These are phyloP conservation scores for Fraxinus ornus DNA, from an alignment of 305 asterid species.

Conservation along the genomic window DNA sequence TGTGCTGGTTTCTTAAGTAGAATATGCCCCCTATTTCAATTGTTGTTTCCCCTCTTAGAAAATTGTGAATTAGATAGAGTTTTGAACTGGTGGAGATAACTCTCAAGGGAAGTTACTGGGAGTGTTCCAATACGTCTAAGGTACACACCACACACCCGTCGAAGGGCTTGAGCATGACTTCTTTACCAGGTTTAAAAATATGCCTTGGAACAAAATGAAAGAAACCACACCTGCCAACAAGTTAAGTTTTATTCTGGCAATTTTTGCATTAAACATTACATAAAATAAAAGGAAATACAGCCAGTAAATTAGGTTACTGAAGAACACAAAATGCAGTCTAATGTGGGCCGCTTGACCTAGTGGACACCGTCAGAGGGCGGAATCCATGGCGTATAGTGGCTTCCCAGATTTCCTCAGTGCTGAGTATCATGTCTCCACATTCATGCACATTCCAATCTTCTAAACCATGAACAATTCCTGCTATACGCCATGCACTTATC, in stretches of 20 bases:
- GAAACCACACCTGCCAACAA: background rate
- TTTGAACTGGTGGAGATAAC: background rate
- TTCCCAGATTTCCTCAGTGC: background rate
- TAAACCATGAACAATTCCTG: background rate
- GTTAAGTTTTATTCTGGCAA: background rate
- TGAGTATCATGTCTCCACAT: background rate
- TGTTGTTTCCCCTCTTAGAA: too few relatives aligned
- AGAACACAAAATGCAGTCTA: background rate
- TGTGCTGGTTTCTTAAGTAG: background rate
- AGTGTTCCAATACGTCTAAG: background rate
- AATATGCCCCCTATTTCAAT: background rate
- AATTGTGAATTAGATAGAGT: background rate
- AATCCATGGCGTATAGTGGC: background rate
- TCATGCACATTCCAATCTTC: constrained; percentile 3
- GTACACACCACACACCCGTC: background rate
- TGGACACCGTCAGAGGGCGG: background rate
- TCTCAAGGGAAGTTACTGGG: background rate
- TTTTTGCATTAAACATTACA: background rate
- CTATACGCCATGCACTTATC: background rate
- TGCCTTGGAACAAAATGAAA: background rate
- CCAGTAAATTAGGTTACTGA: background rate
- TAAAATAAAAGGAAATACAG: background rate
- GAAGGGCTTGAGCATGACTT: background rate
- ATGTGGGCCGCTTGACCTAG: background rate
- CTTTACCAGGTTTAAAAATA: background rate